A percentile compares a stretch with the other conserved stretches of the same genome.
phyloP scores from a whole-genome alignment of 2,329 filamentous ascomycete species.

The Aspergillus japonicus region DNA sequence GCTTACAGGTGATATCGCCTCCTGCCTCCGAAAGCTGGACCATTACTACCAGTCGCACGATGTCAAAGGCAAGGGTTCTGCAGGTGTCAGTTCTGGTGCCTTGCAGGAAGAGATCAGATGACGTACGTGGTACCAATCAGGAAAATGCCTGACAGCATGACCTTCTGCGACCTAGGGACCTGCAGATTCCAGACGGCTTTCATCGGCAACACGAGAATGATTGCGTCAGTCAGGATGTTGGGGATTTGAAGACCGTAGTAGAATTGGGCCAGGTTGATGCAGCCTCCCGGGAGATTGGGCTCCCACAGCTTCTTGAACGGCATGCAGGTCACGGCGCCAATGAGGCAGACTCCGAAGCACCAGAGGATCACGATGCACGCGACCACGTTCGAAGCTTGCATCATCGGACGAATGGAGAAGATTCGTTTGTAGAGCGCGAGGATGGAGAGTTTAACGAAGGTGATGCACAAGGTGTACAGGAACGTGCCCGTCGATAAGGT shows the following conservation, averaged over 20 bases:
- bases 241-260: constrained; percentile 30
- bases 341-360: constrained; percentile 25
- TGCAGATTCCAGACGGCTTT: constrained; percentile 27
- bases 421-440: constrained; percentile 29
- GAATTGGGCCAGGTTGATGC: constrained; percentile 28
- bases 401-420: constrained; percentile 25
- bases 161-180: constrained; percentile 22
- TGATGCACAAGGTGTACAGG: constrained; percentile 26
- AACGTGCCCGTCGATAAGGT: constrained; percentile 25
- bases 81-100: background rate
- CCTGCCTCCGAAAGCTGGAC: constrained; percentile 23
- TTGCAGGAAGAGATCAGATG: background rate
- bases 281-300: constrained; percentile 22
- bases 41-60: constrained; percentile 27
- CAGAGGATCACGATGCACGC: constrained; percentile 23
- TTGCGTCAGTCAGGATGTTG: constrained; percentile 30
- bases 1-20: constrained; percentile 27
- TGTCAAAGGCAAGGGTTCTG: constrained; percentile 28
- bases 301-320: constrained; percentile 27
- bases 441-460: constrained; percentile 30
- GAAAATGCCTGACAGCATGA: constrained; percentile 27
- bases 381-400: constrained; percentile 21
- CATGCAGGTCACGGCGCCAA: constrained; percentile 27
- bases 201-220: constrained; percentile 30
- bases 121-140: constrained; percentile 26